These are phyloP conservation scores for Conticribra weissflogii DNA, from an alignment of 108 stramenopile genomes.

Conservation along the genomic window DNA sequence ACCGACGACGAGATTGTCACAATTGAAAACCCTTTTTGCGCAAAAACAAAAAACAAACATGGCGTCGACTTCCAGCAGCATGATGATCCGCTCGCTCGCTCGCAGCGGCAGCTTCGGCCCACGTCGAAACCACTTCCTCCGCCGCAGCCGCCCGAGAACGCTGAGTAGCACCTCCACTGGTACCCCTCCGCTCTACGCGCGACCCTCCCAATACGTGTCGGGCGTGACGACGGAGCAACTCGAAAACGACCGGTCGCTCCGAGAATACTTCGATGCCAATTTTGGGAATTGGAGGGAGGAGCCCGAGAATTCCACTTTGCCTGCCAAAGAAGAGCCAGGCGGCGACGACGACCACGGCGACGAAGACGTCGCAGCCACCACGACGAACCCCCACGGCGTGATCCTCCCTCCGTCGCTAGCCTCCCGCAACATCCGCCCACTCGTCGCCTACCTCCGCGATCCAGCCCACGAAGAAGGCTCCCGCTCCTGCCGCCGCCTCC, in stretches of 20 bases:
- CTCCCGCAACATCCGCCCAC: slow-evolving; percentile 52
- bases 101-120: too few species aligned
- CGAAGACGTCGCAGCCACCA: slow-evolving; percentile 3
- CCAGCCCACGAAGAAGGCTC: slow-evolving; percentile 45
- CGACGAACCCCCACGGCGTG: slow-evolving; percentile 9
- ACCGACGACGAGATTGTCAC: too few species aligned
- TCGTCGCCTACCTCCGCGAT: slow-evolving; percentile 50
- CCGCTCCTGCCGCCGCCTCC: slow-evolving; percentile 36
- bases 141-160: too few species aligned
- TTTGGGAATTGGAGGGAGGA: slow-evolving; percentile 23
- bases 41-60: too few species aligned
- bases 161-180: slow-evolving; percentile 1
- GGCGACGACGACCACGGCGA: slow-evolving; percentile 14
- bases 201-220: slow-evolving; percentile 33
- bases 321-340: not conserved
- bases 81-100: too few species aligned
- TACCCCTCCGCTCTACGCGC: slow-evolving; percentile 18
- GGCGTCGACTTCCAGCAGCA: too few species aligned
- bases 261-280: slow-evolving; percentile 40
- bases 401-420: slow-evolving; percentile 19
- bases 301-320: slow-evolving; percentile 10
- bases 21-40: too few species aligned
- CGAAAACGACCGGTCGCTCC: slow-evolving; percentile 23
- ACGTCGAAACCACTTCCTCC: too few species aligned
- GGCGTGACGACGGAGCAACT: slow-evolving; percentile 50